phyloP scores from a whole-genome alignment of 805 yeast species.

The Lachancea sp. region DNA sequence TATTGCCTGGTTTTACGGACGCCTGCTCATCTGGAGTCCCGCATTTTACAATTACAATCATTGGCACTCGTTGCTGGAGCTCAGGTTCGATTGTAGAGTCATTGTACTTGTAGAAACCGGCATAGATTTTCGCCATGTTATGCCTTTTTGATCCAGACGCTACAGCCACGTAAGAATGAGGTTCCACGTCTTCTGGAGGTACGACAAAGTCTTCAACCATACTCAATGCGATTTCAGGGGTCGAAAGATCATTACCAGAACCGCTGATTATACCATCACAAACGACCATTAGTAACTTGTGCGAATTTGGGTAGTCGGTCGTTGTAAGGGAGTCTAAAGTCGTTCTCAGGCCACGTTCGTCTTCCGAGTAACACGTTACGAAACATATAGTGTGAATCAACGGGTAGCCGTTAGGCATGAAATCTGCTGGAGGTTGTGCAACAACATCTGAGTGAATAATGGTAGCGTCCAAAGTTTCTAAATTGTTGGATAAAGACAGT shows the following conservation, averaged over 20 bases:
- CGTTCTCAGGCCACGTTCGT: slow-evolving; percentile 74
- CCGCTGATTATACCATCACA: slow-evolving; percentile 97
- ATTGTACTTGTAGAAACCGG: slow-evolving; percentile 88
- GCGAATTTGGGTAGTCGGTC: slow-evolving; percentile 92
- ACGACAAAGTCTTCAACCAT: slow-evolving; percentile 79
- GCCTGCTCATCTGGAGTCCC: slow-evolving; percentile 78
- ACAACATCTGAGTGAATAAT: slow-evolving; percentile 70
- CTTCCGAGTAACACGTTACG: slow-evolving; percentile 95
- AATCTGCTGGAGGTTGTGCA: slow-evolving; percentile 85
- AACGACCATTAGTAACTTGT: slow-evolving; percentile 73
- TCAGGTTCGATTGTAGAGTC: slow-evolving; percentile 67
- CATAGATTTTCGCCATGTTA: slow-evolving; percentile 94
- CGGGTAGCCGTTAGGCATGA: slow-evolving; percentile 81
- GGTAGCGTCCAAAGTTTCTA: slow-evolving; percentile 49
- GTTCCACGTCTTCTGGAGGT: slow-evolving; percentile 67
- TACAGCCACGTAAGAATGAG: slow-evolving; percentile 90
- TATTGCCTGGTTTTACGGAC: slow-evolving; percentile 77
- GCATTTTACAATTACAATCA: slow-evolving; percentile 73
- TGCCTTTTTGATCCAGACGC: slow-evolving; percentile 93
- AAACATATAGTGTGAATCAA: slow-evolving; percentile 65
- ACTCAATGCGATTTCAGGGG: slow-evolving; percentile 82
- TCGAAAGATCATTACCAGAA: slow-evolving; percentile 77
- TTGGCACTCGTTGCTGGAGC: slow-evolving; percentile 81
- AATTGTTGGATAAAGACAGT: slow-evolving; percentile 8
- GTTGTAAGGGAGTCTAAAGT: slow-evolving; percentile 92